phyloP scores from a whole-genome alignment of 2,329 filamentous ascomycete species.

The Scedosporium aurantiacum region DNA sequence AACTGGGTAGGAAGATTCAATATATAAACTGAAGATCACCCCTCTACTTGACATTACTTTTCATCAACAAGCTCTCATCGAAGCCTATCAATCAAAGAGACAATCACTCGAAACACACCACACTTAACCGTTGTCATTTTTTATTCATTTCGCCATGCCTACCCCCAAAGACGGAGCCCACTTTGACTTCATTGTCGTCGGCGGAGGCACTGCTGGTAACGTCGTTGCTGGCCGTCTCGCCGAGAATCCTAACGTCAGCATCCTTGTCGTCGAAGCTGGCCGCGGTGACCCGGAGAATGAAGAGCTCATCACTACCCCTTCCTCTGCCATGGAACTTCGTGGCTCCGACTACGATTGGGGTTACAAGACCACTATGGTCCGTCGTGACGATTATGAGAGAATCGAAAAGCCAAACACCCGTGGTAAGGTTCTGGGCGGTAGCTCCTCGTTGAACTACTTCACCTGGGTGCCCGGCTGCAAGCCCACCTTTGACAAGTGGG shows the following conservation, averaged over 20 bases:
- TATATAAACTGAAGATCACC: too few relatives aligned
- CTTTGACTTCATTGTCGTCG: constrained; percentile 21
- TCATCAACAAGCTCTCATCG: too few relatives aligned
- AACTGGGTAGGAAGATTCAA: too few relatives aligned
- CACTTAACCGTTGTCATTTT: too few relatives aligned
- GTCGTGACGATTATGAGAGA: constrained; percentile 46
- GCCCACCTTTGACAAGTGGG: constrained; percentile 54
- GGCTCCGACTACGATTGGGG: constrained; percentile 26
- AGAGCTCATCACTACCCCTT: constrained; percentile 41
- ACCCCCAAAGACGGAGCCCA: neutral
- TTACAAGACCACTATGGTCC: constrained; percentile 43
- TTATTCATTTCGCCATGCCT: neutral
- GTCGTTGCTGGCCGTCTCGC: constrained; percentile 22
- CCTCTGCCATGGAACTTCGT: constrained; percentile 20
- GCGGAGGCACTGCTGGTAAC: constrained; percentile 22
- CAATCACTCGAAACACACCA: too few relatives aligned
- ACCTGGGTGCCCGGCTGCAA: constrained; percentile 50
- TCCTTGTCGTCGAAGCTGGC: constrained; percentile 20
- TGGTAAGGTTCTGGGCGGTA: constrained; percentile 48
- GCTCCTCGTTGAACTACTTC: constrained; percentile 49
- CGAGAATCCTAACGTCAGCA: constrained; percentile 15
- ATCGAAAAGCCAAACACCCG: constrained; percentile 34
- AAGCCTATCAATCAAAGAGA: too few relatives aligned
- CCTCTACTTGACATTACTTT: too few relatives aligned
- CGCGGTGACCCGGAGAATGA: constrained; percentile 32